Evolutionary conservation across 1,284 basidiomycete genomes (phyloP).

Genomic region (Stygiomarasmius scandens): DNA sequence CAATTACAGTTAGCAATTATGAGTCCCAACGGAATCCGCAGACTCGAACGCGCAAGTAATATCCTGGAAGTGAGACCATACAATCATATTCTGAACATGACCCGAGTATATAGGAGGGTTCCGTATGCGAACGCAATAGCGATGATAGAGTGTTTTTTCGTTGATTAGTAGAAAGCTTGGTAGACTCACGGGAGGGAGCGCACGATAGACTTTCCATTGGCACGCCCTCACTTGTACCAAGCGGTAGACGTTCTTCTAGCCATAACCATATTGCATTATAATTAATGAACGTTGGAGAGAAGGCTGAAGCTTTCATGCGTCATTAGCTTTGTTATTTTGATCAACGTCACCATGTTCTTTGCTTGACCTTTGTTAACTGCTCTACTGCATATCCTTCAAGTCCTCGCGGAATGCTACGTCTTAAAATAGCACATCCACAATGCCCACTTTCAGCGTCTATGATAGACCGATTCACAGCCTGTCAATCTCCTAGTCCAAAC

Average conservation of each 20-base stretch:
- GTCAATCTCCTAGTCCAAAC: too few relatives aligned
- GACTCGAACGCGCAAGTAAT: conserved; percentile 95
- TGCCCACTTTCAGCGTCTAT: too few relatives aligned
- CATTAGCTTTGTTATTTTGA: too few relatives aligned
- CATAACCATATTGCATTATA: conserved; percentile 78
- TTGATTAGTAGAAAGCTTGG: conserved; percentile 36
- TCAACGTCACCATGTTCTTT: too few relatives aligned
- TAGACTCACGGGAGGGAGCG: too few relatives aligned
- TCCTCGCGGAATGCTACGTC: too few relatives aligned
- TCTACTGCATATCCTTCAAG: too few relatives aligned
- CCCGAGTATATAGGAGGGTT: conserved; percentile 73
- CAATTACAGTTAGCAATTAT: conserved; percentile 41
- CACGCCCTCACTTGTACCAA: conserved; percentile 86
- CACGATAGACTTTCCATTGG: conserved; percentile 64
- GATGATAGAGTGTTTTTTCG: conserved; percentile 7
- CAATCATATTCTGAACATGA: conserved; percentile 85
- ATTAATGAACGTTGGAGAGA: too few relatives aligned
- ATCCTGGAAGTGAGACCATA: conserved; percentile 92
- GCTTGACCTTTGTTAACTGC: too few relatives aligned
- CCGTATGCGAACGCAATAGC: conserved; percentile 38
- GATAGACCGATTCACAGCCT: too few relatives aligned
- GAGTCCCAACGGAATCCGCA: conserved; percentile 78
- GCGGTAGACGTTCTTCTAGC: conserved; percentile 77
- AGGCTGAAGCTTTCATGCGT: too few relatives aligned
- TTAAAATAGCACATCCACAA: too few relatives aligned